Conservation (phyloP, 306 rosid genomes). For the Trifolium pratense region DNA sequence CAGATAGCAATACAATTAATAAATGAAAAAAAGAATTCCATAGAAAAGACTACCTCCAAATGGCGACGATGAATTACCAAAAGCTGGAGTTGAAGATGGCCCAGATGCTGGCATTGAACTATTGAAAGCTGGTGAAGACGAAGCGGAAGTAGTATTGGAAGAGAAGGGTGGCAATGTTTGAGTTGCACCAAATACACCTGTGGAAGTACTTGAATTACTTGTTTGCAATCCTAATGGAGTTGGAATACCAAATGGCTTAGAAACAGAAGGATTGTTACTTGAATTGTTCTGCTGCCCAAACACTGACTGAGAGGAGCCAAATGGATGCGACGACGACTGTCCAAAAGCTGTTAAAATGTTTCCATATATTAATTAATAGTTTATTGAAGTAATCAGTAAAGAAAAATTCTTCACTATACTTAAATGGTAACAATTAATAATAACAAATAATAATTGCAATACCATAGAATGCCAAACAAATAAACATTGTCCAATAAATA, state of each 20-base stretch:
- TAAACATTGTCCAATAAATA: no score
- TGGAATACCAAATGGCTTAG: slow-evolving; percentile 80
- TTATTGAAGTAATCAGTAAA: neutral
- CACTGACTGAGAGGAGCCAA: slow-evolving; percentile 69
- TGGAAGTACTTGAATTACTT: slow-evolving; percentile 77
- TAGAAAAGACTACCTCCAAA: slow-evolving; percentile 62
- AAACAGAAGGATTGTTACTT: slow-evolving; percentile 74
- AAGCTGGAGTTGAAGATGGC: slow-evolving; percentile 73
- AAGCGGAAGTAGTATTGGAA: slow-evolving; percentile 58
- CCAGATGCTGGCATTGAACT: slow-evolving; percentile 69
- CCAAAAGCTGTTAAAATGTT: slow-evolving; percentile 76
- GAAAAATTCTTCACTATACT: slow-evolving; percentile 12
- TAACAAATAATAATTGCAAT: no score
- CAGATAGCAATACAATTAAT: neutral
- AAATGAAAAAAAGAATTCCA: slow-evolving; percentile 15
- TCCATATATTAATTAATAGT: slow-evolving; percentile 17
- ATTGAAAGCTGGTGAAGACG: slow-evolving; percentile 82
- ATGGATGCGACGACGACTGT: slow-evolving; percentile 71
- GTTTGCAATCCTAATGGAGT: slow-evolving; percentile 80
- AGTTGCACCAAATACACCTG: slow-evolving; percentile 88
- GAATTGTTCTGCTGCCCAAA: slow-evolving; percentile 81
- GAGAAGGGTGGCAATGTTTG: slow-evolving; percentile 80
- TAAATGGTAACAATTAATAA: neutral
- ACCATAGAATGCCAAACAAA: no score
- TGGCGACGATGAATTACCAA: slow-evolving; percentile 66